phyloP scores from a whole-genome alignment of 2,329 filamentous ascomycete genomes.

The Spiromastix sp. region DNA sequence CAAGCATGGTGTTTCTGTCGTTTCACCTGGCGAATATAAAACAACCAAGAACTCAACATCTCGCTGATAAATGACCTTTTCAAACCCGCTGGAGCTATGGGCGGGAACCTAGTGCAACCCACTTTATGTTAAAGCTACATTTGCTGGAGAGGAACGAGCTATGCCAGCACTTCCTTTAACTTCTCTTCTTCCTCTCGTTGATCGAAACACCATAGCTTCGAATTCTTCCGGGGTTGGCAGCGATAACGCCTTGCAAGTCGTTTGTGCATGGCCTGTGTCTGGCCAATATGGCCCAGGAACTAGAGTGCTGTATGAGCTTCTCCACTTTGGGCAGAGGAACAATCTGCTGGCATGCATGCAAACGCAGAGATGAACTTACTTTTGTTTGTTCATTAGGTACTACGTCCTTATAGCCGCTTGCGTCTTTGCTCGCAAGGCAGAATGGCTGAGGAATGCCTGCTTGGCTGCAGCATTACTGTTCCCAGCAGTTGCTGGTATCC shows the following conservation, averaged over 20 bases:
- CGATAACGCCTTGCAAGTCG: constrained; percentile 20
- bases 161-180: constrained; percentile 28
- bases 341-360: background rate
- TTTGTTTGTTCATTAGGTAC: constrained; percentile 35
- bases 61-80: too few relatives aligned
- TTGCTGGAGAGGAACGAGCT: constrained; percentile 1
- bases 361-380: background rate
- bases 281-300: constrained; percentile 34
- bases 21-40: too few relatives aligned
- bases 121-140: too few relatives aligned
- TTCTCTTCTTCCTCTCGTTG: constrained; percentile 18
- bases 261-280: constrained; percentile 35
- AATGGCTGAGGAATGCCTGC: constrained; percentile 54
- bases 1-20: too few relatives aligned
- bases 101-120: too few relatives aligned
- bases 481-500: constrained; percentile 54
- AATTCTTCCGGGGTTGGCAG: constrained; percentile 16
- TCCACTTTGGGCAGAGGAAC: background rate
- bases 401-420: constrained; percentile 55
- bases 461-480: constrained; percentile 53
- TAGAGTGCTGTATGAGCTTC: constrained; percentile 26
- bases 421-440: constrained; percentile 49
- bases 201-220: constrained; percentile 3
- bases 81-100: too few relatives aligned
- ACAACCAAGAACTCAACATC: too few relatives aligned